A percentile compares a stretch with the other conserved stretches of the same genome.
These are phyloP conservation scores for Ceratocystiopsis minuta DNA, from an alignment of 2,329 filamentous ascomycete genomes.

Conservation along the genomic window DNA sequence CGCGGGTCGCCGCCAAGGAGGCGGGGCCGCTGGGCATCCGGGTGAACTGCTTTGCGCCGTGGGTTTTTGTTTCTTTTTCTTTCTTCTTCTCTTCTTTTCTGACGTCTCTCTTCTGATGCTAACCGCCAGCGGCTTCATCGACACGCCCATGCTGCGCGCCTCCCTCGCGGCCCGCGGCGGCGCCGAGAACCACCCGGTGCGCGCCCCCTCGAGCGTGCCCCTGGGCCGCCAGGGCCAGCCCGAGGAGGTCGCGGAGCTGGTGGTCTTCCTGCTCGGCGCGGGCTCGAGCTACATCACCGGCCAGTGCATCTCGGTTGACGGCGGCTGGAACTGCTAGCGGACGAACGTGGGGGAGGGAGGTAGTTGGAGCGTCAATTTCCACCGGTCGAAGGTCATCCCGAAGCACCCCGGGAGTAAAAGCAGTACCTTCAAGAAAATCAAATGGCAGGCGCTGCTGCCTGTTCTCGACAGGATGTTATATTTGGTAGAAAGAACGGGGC, in stretches of 20 bases:
- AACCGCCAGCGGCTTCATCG: conserved; percentile 1
- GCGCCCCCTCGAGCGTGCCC: conserved; percentile 13
- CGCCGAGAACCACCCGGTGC: conserved; percentile 16
- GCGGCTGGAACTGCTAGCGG: conserved; percentile 5
- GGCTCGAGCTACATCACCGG: conserved; percentile 5
- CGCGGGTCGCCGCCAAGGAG: conserved; percentile 19
- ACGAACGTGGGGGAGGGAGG: no score
- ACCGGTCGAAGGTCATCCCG: no score
- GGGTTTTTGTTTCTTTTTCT: not conserved
- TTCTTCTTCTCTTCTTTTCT: not conserved
- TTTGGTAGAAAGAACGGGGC: no score
- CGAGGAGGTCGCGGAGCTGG: conserved; percentile 29
- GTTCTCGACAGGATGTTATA: no score
- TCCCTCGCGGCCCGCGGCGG: conserved; percentile 2
- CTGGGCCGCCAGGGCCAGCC: conserved; percentile 23
- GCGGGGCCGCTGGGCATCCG: conserved; percentile 24
- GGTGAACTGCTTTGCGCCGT: conserved; percentile 17
- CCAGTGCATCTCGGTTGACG: conserved; percentile 6
- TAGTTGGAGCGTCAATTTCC: no score
- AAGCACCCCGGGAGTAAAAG: no score
- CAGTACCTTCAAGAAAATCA: no score
- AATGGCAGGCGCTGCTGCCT: not conserved
- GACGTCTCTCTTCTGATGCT: not conserved
- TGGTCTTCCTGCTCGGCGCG: conserved; percentile 22
- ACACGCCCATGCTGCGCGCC: conserved; percentile 6